Base-by-base conservation (phyloP, 257 asterid species). In the Echium plantagineum region DNA sequence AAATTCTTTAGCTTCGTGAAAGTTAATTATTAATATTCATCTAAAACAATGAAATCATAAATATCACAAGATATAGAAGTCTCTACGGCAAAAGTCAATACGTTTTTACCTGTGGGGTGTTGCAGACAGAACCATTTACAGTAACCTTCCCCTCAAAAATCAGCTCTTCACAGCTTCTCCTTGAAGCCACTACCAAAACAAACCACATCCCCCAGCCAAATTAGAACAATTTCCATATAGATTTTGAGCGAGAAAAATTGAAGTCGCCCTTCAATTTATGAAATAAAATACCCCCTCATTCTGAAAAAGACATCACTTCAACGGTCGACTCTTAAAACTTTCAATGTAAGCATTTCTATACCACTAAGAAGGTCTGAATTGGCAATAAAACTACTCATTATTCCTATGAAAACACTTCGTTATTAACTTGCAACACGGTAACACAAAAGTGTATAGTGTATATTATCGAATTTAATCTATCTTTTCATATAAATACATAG, bases 131-230 rank as follows among this genome's bases (percentile, higher is more conserved):
- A 66, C 99, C 99, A 71, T 93, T 89, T 55, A 89, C 97, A 18
- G 90, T 84, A 69, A 93, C 99, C 76, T 83, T 85, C 67, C 97
- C 97, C 67, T 83, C 74, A 72, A 86, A 86, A 62, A 93, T 89
- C 74, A 93, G 82, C 76, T 93, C 97, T 67, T 89, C 99, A 18
- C 99, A 71, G 77, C 97, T 93, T 75, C 99, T 77, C 75, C 99
- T 81, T 38, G 99, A 93, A 47, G 97, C 97, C 76, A 93, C 99
- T 93, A 77, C 31, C 62, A 62, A 70, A 74, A 49, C 48, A 66
- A 66, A 63, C 55, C 71, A 61, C 3, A 52, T 62, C 51, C 52
- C 55, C 46, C 52, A 53, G n/a, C 38, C 61, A 58, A 3, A 52
- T 21, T 31, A 54, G 35, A 28, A 22, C 55, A 16, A 35, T 10